A percentile compares a stretch with the other conserved stretches of the same genome.
Conservation (phyloP, 1,139 yeast genomes). For the Suhomyces bolitotheri region DNA sequence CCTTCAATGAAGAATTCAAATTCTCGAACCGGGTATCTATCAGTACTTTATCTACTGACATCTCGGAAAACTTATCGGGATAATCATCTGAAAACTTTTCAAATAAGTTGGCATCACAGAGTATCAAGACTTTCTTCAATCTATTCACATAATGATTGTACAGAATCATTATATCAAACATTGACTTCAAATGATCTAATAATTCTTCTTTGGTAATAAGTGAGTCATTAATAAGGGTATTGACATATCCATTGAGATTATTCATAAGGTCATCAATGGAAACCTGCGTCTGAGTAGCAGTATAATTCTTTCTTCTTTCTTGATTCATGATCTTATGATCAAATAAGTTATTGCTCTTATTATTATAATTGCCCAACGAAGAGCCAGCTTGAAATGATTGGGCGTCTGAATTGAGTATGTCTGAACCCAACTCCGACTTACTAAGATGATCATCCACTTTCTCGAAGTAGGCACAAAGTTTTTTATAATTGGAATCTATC, state of each 20-base stretch:
- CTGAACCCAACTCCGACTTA: constrained; percentile 18
- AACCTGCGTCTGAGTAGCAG: constrained; percentile 9
- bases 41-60: constrained; percentile 38
- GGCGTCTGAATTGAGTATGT: constrained; percentile 2
- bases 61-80: constrained; percentile 42
- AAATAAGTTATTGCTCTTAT: constrained; percentile 33
- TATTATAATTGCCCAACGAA: constrained; percentile 21
- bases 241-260: constrained; percentile 58
- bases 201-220: constrained; percentile 63
- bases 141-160: constrained; percentile 57
- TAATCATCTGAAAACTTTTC: constrained; percentile 38
- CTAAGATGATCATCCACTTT: constrained; percentile 20
- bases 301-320: constrained; percentile 9
- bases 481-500: constrained; percentile 55
- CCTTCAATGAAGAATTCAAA: constrained; percentile 50
- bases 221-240: constrained; percentile 66
- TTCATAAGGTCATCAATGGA: constrained; percentile 55
- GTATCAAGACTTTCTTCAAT: constrained; percentile 55
- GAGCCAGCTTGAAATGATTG: constrained; percentile 1
- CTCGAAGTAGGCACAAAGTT: constrained; percentile 32
- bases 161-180: constrained; percentile 50
- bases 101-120: constrained; percentile 50
- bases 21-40: constrained; percentile 43
- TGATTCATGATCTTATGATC: constrained; percentile 27
- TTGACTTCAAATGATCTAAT: constrained; percentile 46